Conservation (phyloP, 139 green algal genomes). For the Edaphochlamys debaryana region DNA sequence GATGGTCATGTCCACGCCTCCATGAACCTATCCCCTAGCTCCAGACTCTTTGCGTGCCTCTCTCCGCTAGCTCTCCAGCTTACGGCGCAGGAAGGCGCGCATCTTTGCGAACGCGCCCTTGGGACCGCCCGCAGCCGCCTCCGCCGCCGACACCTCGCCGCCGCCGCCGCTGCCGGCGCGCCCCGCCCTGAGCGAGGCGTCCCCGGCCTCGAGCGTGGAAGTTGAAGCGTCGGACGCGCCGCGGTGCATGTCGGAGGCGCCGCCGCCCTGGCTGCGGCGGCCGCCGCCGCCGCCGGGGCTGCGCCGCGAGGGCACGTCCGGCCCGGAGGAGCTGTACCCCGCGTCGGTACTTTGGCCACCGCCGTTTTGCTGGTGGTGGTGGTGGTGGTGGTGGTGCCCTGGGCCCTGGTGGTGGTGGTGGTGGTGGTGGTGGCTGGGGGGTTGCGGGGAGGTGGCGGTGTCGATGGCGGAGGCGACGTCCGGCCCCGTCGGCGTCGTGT, state of each 20-base stretch:
- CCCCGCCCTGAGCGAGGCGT: too few relatives aligned
- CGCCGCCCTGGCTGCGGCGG: too few relatives aligned
- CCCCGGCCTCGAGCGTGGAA: neutral
- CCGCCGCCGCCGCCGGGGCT: neutral
- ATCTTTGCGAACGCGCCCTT: conserved; percentile 22
- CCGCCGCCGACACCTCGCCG: neutral
- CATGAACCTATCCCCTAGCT: too few relatives aligned
- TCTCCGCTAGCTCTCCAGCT: too few relatives aligned
- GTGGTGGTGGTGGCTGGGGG: neutral
- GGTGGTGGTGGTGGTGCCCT: neutral
- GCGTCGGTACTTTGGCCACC: too few relatives aligned
- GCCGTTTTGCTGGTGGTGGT: neutral
- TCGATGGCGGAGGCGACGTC: neutral
- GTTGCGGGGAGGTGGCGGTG: too few relatives aligned
- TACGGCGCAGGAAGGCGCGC: conserved; percentile 21
- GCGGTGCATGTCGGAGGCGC: neutral
- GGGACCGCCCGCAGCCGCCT: neutral
- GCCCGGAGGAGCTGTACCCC: too few relatives aligned
- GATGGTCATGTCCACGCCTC: too few relatives aligned
- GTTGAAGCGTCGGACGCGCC: too few relatives aligned
- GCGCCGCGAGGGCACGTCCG: too few relatives aligned
- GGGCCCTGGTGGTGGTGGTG: neutral
- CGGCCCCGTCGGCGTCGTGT: neutral
- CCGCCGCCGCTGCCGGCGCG: too few relatives aligned
- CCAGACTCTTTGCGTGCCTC: too few relatives aligned